These are phyloP conservation scores for Fusarium begoniae DNA, from an alignment of 2,329 filamentous ascomycete genomes.

Conservation along the genomic window DNA sequence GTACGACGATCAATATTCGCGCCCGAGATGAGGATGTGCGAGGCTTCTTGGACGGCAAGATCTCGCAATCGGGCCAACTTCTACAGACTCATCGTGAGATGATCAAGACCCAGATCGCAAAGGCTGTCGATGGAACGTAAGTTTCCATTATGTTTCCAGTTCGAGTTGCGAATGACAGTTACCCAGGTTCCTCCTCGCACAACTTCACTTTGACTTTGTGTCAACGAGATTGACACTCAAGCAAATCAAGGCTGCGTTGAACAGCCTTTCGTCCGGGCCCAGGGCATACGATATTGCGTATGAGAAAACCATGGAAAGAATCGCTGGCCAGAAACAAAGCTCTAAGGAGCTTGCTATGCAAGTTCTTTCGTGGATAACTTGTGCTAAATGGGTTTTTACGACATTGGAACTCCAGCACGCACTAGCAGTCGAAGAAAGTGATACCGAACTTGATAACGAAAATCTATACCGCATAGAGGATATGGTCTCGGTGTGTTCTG, in stretches of 20 bases:
- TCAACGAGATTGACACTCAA: neutral
- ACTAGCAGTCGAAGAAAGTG: neutral
- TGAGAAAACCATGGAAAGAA: neutral
- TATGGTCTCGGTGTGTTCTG: neutral
- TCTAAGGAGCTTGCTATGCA: neutral
- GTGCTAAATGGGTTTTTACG: fast-evolving
- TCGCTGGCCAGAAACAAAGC: fast-evolving
- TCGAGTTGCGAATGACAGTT: too few species aligned
- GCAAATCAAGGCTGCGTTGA: neutral
- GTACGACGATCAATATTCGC: too few species aligned
- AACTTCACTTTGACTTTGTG: fast-evolving
- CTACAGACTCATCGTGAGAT: neutral
- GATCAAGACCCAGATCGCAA: neutral
- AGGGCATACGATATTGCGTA: neutral
- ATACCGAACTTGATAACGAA: neutral
- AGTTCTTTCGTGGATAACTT: neutral
- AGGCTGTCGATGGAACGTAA: neutral
- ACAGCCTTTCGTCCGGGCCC: fast-evolving
- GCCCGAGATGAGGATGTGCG: neutral
- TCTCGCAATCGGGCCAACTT: fast-evolving
- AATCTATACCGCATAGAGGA: fast-evolving
- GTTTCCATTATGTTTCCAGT: too few species aligned
- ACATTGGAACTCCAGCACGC: neutral
- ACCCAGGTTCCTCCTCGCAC: neutral
- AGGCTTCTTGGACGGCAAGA: neutral